These are phyloP conservation scores for Flueggea neowawraea DNA, from an alignment of 441 rosid genomes.

Conservation along the genomic window DNA sequence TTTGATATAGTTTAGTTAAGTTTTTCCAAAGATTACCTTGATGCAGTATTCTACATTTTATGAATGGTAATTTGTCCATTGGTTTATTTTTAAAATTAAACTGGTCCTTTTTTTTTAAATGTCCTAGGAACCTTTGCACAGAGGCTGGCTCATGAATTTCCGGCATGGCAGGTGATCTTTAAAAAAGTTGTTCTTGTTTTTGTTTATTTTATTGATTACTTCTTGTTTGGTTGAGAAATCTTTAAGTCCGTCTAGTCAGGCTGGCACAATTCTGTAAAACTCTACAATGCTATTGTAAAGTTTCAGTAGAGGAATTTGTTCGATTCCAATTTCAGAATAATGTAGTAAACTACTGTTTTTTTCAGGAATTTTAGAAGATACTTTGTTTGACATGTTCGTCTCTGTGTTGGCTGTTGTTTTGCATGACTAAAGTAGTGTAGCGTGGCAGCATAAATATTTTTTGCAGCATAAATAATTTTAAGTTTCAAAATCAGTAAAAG, in stretches of 20 bases:
- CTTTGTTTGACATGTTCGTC: not conserved
- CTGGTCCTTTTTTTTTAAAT: conserved; percentile 3
- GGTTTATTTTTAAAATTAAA: not conserved
- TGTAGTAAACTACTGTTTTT: too few relatives aligned
- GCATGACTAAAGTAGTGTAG: not conserved
- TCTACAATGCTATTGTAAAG: too few relatives aligned
- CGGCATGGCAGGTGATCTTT: conserved; percentile 82
- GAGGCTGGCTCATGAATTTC: conserved; percentile 83
- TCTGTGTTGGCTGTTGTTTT: not conserved
- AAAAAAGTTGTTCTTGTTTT: conserved; percentile 4
- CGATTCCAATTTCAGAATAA: too few relatives aligned
- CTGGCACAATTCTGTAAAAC: too few relatives aligned
- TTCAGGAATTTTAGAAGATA: too few relatives aligned
- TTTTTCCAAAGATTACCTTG: too few relatives aligned
- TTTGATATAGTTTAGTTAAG: too few relatives aligned
- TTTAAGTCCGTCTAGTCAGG: not conserved
- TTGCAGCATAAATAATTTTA: not conserved
- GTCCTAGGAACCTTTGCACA: conserved; percentile 80
- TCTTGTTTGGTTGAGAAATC: not conserved
- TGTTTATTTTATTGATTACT: not conserved
- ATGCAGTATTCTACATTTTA: too few relatives aligned
- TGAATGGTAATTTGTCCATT: not conserved
- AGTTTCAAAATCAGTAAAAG: not conserved
- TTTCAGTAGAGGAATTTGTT: too few relatives aligned
- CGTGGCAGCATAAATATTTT: too few relatives aligned